A percentile compares a stretch with the other conserved stretches of the same genome.
These are phyloP conservation scores for Rhodotorula sp. DNA, from an alignment of 1,284 basidiomycete species.

Conservation along the genomic window DNA sequence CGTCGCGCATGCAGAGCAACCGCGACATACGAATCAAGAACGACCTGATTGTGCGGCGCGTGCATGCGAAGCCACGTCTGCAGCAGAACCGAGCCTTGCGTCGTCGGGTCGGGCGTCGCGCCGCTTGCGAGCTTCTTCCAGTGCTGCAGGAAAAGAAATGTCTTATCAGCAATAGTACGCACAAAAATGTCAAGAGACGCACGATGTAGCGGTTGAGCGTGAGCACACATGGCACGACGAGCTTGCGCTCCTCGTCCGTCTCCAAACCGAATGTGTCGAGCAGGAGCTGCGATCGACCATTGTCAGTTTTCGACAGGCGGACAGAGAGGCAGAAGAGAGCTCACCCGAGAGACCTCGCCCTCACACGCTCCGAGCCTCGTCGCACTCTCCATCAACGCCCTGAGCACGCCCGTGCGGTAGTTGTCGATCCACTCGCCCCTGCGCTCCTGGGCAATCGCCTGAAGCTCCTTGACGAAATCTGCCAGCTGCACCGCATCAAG, in stretches of 20 bases:
- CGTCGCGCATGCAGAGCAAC: too few species aligned
- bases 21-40: conserved; percentile 65
- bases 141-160: conserved; percentile 29
- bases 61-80: conserved; percentile 74
- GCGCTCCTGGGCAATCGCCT: conserved; percentile 58
- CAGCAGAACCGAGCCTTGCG: conserved; percentile 81
- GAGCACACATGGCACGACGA: conserved; percentile 67
- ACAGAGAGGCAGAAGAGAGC: conserved; percentile 2
- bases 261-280: conserved; percentile 63
- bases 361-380: conserved; percentile 55
- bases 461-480: conserved; percentile 63
- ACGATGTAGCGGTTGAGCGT: conserved; percentile 64
- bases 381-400: conserved; percentile 69
- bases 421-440: conserved; percentile 62
- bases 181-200: conserved; percentile 15
- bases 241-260: conserved; percentile 55
- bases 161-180: conserved; percentile 48
- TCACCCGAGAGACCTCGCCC: conserved; percentile 50
- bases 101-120: conserved; percentile 56
- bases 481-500: conserved; percentile 61
- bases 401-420: conserved; percentile 65
- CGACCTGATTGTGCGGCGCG: conserved; percentile 64
- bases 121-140: conserved; percentile 37
- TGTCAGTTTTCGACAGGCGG: conserved; percentile 6
- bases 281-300: conserved; percentile 57